phyloP scores from a whole-genome alignment of 257 asterid genomes.

The Perilla frutescens region DNA sequence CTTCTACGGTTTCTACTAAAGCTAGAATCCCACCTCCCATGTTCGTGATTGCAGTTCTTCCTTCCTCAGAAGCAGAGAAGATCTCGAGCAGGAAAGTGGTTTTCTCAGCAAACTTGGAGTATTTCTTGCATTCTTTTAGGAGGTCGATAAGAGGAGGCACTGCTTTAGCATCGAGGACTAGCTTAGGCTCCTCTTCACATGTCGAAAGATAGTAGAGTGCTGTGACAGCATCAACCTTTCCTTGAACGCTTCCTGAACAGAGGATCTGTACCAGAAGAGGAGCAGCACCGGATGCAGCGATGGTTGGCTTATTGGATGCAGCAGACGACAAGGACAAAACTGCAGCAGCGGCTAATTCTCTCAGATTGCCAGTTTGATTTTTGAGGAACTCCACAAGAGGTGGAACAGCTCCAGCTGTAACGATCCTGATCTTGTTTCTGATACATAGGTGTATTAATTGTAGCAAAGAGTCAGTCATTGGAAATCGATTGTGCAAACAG shows the following conservation, averaged over 20 bases:
- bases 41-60: constrained; percentile 64
- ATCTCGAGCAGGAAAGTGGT: constrained; percentile 74
- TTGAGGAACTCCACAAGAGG: constrained; percentile 84
- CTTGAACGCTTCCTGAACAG: constrained; percentile 82
- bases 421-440: constrained; percentile 86
- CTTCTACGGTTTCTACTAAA: constrained; percentile 82
- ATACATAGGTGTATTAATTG: constrained; percentile 26
- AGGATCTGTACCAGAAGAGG: constrained; percentile 70
- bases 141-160: constrained; percentile 68
- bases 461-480: constrained; percentile 24
- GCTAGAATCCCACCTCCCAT: constrained; percentile 71
- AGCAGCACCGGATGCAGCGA: constrained; percentile 75
- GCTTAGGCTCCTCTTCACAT: constrained; percentile 59
- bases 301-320: constrained; percentile 67
- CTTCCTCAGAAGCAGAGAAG: constrained; percentile 70
- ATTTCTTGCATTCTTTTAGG: constrained; percentile 84
- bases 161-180: constrained; percentile 63
- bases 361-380: constrained; percentile 56
- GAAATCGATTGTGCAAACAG: constrained; percentile 28
- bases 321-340: constrained; percentile 74
- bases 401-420: constrained; percentile 74
- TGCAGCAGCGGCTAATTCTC: constrained; percentile 89
- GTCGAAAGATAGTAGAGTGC: constrained; percentile 80
- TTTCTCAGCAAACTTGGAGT: constrained; percentile 87
- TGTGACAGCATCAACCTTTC: constrained; percentile 85